A percentile compares a stretch with the other conserved stretches of the same genome.
phyloP scores from a whole-genome alignment of 345 rosid species.

The Anacardium occidentale region DNA sequence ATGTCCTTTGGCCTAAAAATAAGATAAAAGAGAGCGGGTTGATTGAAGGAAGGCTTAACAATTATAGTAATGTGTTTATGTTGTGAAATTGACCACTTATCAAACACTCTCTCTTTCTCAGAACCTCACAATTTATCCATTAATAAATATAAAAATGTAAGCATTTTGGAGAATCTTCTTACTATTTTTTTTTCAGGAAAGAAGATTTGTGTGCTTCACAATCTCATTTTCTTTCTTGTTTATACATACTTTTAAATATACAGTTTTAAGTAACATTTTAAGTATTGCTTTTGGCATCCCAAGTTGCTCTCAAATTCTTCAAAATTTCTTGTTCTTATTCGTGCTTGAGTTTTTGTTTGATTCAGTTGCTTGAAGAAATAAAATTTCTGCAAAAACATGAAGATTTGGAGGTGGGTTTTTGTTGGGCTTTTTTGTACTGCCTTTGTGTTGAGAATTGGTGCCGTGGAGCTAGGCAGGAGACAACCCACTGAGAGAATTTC shows the following conservation, averaged over 20 bases:
- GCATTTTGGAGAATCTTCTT: neutral
- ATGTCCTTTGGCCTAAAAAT: no score
- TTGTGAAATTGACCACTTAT: conserved; percentile 27
- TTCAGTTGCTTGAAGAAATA: conserved; percentile 9
- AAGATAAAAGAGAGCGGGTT: neutral
- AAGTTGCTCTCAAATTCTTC: conserved; percentile 21
- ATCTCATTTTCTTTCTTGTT: conserved; percentile 21
- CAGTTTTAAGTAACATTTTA: conserved; percentile 26
- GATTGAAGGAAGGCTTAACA: conserved; percentile 1
- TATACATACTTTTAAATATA: conserved; percentile 12
- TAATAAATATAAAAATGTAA: no score
- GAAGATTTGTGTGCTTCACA: conserved; percentile 25
- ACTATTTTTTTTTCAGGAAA: conserved; percentile 1
- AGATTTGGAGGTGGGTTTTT: conserved; percentile 53
- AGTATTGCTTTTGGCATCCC: conserved; percentile 39
- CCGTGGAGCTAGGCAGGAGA: conserved; percentile 57
- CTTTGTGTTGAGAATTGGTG: conserved; percentile 39
- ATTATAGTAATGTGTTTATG: neutral
- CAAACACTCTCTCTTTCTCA: neutral
- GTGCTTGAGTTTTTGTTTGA: conserved; percentile 12
- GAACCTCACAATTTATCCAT: no score
- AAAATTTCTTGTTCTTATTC: conserved; percentile 11
- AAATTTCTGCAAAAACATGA: conserved; percentile 28
- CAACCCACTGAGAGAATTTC: conserved; percentile 91
- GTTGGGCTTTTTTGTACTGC: conserved; percentile 42